Conservation (phyloP, 1,284 basidiomycete genomes). For the Ganoderma lingzhi region DNA sequence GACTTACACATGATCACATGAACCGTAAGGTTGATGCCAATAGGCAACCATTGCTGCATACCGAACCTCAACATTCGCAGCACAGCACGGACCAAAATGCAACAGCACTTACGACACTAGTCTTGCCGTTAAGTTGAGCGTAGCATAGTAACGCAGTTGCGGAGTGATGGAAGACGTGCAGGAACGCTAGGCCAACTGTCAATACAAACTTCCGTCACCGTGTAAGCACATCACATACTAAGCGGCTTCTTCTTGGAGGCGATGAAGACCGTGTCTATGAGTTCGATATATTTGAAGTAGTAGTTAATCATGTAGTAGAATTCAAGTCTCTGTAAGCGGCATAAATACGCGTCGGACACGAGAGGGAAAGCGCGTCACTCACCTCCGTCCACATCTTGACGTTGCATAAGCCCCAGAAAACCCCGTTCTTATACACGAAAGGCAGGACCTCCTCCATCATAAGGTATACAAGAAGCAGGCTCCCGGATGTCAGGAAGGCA, state of each 20-base stretch:
- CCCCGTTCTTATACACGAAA: conserved; percentile 72
- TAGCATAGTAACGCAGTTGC: conserved; percentile 97
- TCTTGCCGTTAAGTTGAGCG: conserved; percentile 92
- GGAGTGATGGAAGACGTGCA: conserved; percentile 99
- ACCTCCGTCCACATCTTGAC: conserved; percentile 86
- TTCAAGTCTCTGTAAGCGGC: conserved; percentile 71
- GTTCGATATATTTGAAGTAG: conserved; percentile 94
- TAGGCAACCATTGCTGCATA: conserved; percentile 93
- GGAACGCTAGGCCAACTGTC: conserved; percentile 70
- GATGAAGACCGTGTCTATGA: conserved; percentile 96
- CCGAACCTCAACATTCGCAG: conserved; percentile 14
- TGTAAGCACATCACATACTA: conserved; percentile 57
- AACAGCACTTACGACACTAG: conserved; percentile 76
- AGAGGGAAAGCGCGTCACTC: conserved; percentile 39
- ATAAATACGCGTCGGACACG: conserved; percentile 18
- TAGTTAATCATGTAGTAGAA: conserved; percentile 99
- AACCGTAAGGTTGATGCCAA: conserved; percentile 91
- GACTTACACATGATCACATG: conserved; percentile 98
- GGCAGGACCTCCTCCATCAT: conserved; percentile 93
- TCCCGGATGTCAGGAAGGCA: conserved; percentile 85
- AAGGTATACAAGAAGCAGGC: conserved; percentile 80
- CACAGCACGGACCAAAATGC: conserved; percentile 16
- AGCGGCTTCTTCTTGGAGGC: conserved; percentile 98
- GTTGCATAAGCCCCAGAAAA: conserved; percentile 85
- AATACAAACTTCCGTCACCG: conserved; percentile 1